Evolutionary conservation across 2,329 filamentous ascomycete genomes (phyloP), one percentile per base, ranked within the genome.

Genomic region (Cercospora canescens): DNA sequence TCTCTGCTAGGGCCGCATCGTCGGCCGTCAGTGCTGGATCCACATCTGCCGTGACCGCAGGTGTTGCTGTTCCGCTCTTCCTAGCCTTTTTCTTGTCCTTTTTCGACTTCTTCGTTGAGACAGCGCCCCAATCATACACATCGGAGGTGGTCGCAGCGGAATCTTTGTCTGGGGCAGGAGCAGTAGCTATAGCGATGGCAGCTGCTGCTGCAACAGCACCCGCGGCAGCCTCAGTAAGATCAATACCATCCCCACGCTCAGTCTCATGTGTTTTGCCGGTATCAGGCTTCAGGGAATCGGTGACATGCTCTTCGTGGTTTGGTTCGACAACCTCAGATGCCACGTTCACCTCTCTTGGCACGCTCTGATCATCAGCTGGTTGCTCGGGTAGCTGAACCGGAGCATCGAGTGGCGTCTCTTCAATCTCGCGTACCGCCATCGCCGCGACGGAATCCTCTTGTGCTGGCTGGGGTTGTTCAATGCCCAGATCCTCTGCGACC

Each of bases 11-110:
- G 28, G 16, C 28, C 30, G 16, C 48, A 26, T 54, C 45, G 16
- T 32, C 45, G 21, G 21, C 16, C n/a, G 41, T 16, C 56, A 41
- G 56, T 30, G 41, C 50, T 24, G 59, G 55, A 58, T 54, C 60
- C 24, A 66, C 34, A 12, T 57, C 55, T 35, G 54, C 34, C 18
- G 66, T 39, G 66, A 39, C 57, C 16, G 41, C 54, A 35, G 70
- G 67, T 9, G 67, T 68, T 3, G 63, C 64, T 9, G 35, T 41
- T 8, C 66, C 69, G 54, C 64, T 67, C 52, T 71, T 72, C 65
- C 70, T 74, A 2, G 72, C 74, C 66, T 82, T 81, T 57, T 80
- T 80, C 71, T 81, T 81, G 30, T 79, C 77, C 58, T 81, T 82
- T 72, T 81, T 81, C 34, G 77, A 76, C 65, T 73, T 73, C 68